phyloP scores from a whole-genome alignment of 352 stramenopile species.

The Globisporangium camurandrum region DNA sequence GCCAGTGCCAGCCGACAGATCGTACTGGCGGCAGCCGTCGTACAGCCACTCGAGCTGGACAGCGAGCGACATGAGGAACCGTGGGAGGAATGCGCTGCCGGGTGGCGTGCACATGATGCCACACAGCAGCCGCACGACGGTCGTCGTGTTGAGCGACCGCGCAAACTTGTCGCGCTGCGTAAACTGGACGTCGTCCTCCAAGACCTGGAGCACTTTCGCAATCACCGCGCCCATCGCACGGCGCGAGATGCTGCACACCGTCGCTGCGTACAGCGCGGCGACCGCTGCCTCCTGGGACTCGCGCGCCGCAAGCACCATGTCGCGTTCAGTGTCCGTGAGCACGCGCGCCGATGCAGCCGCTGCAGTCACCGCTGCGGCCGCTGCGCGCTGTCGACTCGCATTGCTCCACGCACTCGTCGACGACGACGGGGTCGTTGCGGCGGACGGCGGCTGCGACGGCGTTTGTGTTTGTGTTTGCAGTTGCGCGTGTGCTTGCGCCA shows the following conservation, averaged over 20 bases:
- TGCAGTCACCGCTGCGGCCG: neutral
- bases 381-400: neutral
- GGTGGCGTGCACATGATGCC: conserved; percentile 67
- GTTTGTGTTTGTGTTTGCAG: too few relatives aligned
- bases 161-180: conserved; percentile 44
- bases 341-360: conserved; percentile 4
- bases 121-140: conserved; percentile 60
- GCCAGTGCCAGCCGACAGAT: too few relatives aligned
- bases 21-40: conserved; percentile 46
- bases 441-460: too few relatives aligned
- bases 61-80: conserved; percentile 86
- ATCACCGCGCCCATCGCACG: conserved; percentile 78
- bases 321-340: conserved; percentile 40
- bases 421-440: neutral
- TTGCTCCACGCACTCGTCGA: neutral
- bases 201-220: conserved; percentile 67
- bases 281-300: conserved; percentile 61
- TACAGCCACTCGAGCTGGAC: conserved; percentile 68
- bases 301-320: conserved; percentile 39
- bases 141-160: conserved; percentile 60
- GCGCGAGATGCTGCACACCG: conserved; percentile 71
- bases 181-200: conserved; percentile 79
- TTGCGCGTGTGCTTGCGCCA: neutral
- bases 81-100: conserved; percentile 63
- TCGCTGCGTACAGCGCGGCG: conserved; percentile 75